Evolutionary conservation across 2,329 filamentous ascomycete genomes (phyloP).

Genomic region (Aspergillus ochraceus): DNA sequence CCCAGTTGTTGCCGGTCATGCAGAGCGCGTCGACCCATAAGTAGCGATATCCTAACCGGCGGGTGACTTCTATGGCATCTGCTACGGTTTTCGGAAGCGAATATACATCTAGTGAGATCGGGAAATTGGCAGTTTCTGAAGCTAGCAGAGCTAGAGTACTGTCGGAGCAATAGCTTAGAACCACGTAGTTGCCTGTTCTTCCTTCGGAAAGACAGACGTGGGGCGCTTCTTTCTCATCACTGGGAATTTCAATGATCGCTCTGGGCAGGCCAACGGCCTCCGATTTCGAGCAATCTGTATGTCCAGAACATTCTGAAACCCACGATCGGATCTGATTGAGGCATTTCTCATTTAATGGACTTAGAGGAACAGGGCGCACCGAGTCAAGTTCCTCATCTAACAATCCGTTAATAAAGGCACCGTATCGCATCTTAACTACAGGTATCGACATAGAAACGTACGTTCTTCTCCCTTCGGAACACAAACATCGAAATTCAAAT

Average conservation of each 20-base stretch:
- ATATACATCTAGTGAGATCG: neutral
- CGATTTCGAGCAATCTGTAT: neutral
- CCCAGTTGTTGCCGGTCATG: neutral
- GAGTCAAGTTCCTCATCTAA: neutral
- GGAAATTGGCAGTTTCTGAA: neutral
- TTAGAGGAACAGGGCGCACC: neutral
- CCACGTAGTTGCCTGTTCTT: neutral
- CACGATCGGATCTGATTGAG: neutral
- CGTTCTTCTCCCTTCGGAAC: neutral
- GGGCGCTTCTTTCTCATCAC: neutral
- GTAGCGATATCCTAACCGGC: neutral
- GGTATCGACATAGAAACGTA: neutral
- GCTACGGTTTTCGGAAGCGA: neutral
- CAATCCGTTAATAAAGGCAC: neutral
- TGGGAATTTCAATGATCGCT: neutral
- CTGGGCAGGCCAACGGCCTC: neutral
- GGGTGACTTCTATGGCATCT: neutral
- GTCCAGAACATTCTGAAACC: neutral
- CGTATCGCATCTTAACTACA: neutral
- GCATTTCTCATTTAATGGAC: neutral
- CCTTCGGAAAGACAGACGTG: neutral
- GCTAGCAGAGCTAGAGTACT: neutral
- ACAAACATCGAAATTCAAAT: neutral
- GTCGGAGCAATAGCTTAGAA: neutral
- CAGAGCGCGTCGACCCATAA: neutral